Evolutionary conservation across 1,284 basidiomycete species (phyloP).

Genomic region (Puccinia novopanici): DNA sequence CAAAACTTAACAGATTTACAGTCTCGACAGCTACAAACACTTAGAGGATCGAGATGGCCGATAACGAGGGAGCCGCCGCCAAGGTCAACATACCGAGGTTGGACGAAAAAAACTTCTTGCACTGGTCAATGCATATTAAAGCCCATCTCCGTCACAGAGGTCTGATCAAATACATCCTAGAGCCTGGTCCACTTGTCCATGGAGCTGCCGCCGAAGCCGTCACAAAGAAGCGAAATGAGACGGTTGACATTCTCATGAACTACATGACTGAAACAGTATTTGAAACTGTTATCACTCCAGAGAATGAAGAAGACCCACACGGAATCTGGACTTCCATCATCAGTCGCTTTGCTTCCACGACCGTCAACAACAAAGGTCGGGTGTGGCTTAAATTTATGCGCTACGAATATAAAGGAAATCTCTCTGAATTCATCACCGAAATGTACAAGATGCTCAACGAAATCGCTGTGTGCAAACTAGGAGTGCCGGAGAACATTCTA

Average conservation of each 20-base stretch:
- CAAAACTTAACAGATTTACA: no score
- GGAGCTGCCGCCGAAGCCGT: not conserved
- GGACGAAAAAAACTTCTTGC: not conserved
- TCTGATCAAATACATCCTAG: not conserved
- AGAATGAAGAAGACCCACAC: not conserved
- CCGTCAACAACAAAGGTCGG: not conserved
- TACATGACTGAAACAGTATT: not conserved
- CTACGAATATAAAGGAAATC: not conserved
- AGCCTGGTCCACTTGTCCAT: not conserved
- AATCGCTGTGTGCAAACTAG: not conserved
- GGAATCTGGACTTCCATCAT: not conserved
- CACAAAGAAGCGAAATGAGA: not conserved
- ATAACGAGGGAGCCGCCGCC: no score
- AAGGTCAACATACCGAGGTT: not conserved
- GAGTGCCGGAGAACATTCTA: not conserved
- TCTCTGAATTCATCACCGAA: not conserved
- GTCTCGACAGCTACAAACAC: no score
- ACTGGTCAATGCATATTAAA: not conserved
- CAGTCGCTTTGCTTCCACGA: not conserved
- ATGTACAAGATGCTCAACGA: not conserved
- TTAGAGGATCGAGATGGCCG: no score
- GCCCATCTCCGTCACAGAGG: not conserved
- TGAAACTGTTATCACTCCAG: not conserved
- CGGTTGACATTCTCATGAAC: constrained; percentile 4
- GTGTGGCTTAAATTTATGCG: not conserved